phyloP scores from a whole-genome alignment of 768 basidiomycete genomes.

The Tylopilus balloui region DNA sequence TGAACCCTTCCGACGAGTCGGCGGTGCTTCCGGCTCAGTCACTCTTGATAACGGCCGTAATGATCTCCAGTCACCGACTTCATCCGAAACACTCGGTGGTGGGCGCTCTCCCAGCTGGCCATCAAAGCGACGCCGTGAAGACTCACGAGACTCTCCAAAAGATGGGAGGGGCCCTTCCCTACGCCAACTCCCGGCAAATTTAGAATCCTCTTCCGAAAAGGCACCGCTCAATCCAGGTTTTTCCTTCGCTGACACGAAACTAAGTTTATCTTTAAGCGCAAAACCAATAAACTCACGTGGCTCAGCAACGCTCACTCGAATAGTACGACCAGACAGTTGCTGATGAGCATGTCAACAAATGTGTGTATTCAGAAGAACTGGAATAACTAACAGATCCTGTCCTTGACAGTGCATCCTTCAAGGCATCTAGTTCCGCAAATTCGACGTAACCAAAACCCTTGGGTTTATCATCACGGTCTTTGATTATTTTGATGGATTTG shows the following conservation, averaged over 20 bases:
- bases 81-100: conserved; percentile 55
- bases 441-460: conserved; percentile 99
- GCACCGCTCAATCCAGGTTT: conserved; percentile 52
- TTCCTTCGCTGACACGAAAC: conserved; percentile 62
- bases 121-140: conserved; percentile 66
- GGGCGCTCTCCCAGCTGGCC: conserved; percentile 42
- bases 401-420: conserved; percentile 79
- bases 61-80: conserved; percentile 69
- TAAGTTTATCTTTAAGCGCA: conserved; percentile 7
- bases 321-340: conserved; percentile 70
- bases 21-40: conserved; percentile 44
- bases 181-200: conserved; percentile 83
- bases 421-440: conserved; percentile 78
- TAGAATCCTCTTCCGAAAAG: conserved; percentile 62
- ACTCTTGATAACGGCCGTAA: conserved; percentile 38
- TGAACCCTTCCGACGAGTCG: conserved; percentile 53
- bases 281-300: conserved; percentile 63
- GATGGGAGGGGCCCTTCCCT: conserved; percentile 84
- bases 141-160: conserved; percentile 53
- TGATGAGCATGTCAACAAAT: conserved; percentile 26
- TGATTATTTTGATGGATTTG: conserved; percentile 88
- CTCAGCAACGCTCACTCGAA: conserved; percentile 94
- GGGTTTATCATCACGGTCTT: conserved; percentile 87
- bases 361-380: neutral
- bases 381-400: conserved; percentile 56